phyloP scores from a whole-genome alignment of 371 early-diverging fungal genomes.

The Haplosporangium sp. region DNA sequence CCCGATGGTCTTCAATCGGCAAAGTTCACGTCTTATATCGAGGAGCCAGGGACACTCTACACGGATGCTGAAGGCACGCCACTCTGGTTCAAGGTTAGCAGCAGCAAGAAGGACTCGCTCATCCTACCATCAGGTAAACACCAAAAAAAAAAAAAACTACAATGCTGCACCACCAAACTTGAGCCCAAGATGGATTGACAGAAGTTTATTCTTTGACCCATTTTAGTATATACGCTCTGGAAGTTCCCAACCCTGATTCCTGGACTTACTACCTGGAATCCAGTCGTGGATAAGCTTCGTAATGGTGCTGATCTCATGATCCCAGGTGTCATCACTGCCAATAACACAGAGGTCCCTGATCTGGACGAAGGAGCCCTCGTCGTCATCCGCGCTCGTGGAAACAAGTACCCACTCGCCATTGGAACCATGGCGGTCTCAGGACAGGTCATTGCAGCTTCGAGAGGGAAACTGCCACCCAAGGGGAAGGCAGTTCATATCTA shows the following conservation, averaged over 20 bases:
- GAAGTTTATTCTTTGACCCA: no score
- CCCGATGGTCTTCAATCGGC: slow-evolving; percentile 71
- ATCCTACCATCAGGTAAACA: slow-evolving; percentile 43
- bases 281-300: slow-evolving; percentile 69
- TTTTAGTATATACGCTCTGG: slow-evolving; percentile 75
- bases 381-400: slow-evolving; percentile 64
- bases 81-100: slow-evolving; percentile 70
- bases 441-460: slow-evolving; percentile 58
- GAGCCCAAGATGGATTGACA: no score
- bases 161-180: neutral
- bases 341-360: slow-evolving; percentile 59
- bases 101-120: slow-evolving; percentile 26
- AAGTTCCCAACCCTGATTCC: slow-evolving; percentile 69
- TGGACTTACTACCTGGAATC: slow-evolving; percentile 67
- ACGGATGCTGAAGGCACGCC: slow-evolving; percentile 63
- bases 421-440: slow-evolving; percentile 68
- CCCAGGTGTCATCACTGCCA: slow-evolving; percentile 66
- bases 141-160: neutral
- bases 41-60: slow-evolving; percentile 70
- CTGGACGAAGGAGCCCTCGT: slow-evolving; percentile 63
- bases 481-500: slow-evolving; percentile 78
- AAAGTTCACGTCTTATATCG: slow-evolving; percentile 69
- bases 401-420: slow-evolving; percentile 67
- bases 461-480: slow-evolving; percentile 63
- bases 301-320: slow-evolving; percentile 79